Evolutionary conservation across 1,284 basidiomycete species (phyloP), one percentile per base, ranked within the genome.

Genomic region (Phaffia rhodozyma): DNA sequence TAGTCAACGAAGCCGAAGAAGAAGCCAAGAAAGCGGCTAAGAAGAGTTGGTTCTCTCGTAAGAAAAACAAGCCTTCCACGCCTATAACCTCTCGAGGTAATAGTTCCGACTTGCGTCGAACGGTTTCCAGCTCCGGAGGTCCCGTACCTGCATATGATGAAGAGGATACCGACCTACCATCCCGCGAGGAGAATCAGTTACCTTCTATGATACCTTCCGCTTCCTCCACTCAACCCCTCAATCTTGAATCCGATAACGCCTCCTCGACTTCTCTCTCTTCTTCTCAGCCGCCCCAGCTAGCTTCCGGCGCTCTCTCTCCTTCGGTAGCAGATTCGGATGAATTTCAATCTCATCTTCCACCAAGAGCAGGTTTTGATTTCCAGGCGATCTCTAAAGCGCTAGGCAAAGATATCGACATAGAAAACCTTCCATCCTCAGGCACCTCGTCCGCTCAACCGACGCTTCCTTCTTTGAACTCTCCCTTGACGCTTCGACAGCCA

Each of bases 311-410:
- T 1, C 20, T 55, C 3, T 49, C 43, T n/a, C 27, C 58, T 51
- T 27, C n/a, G 58, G 34, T 25, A 53, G 20, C 32, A 16, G 48
- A 34, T n/a, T 32, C 48, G 1, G 48, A 43, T n/a, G 23, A 61
- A 27, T 30, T 55, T 43, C 25, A 16, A 7, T 32, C 52, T 13
- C 55, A 34, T 43, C 38, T 76, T 3, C 70, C 75, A 0, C 69
- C 69, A 50, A 76, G 72, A 4, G 75, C 75, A 47, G 76, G 76
- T 18, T 77, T 77, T 66, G 76, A 77, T 67, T 77, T 77, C 61
- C 65, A 65, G 9, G 75, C 75, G 23, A 77, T 77, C 56, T 75
- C 74, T 9, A 66, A 70, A 49, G 75, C 72, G 47, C 67, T 77
- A 11, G 76, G 76, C 59, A 77, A 76, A 67, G 73, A 77, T 23